These are phyloP conservation scores for Abrus pulchellus DNA, from an alignment of 306 rosid genomes.

Conservation along the genomic window DNA sequence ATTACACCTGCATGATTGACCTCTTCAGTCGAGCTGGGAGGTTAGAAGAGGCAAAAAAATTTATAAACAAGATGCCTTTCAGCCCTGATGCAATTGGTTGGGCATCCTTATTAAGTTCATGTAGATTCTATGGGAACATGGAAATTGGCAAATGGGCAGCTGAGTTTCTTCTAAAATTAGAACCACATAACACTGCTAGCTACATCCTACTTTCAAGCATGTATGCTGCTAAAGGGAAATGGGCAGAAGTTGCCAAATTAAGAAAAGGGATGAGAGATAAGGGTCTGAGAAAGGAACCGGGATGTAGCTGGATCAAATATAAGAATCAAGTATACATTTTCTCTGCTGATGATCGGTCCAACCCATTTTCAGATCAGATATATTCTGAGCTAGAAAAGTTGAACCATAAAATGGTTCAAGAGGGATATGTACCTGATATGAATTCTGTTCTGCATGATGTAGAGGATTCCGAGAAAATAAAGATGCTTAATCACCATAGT, in stretches of 20 bases:
- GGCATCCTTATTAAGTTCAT: constrained; percentile 88
- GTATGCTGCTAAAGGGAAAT: constrained; percentile 83
- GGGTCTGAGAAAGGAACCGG: constrained; percentile 87
- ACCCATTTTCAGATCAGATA: constrained; percentile 80
- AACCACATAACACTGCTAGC: constrained; percentile 89
- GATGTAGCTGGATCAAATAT: constrained; percentile 96
- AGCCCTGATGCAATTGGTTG: constrained; percentile 89
- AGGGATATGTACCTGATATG: constrained; percentile 86
- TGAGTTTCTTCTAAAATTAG: constrained; percentile 77
- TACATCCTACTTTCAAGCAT: constrained; percentile 84
- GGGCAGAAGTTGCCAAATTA: constrained; percentile 83
- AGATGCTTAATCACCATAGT: constrained; percentile 87
- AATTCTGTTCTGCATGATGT: constrained; percentile 89
- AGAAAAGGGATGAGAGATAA: constrained; percentile 86
- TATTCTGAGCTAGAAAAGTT: constrained; percentile 74
- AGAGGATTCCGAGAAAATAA: constrained; percentile 78
- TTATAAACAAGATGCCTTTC: constrained; percentile 79
- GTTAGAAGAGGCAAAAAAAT: constrained; percentile 77
- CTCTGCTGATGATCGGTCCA: constrained; percentile 84
- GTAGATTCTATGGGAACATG: constrained; percentile 73
- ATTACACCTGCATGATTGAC: constrained; percentile 92
- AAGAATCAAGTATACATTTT: constrained; percentile 79
- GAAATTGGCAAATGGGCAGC: constrained; percentile 95
- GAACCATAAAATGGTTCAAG: constrained; percentile 69
- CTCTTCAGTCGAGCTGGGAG: constrained; percentile 89